Percentiles rank a stretch among this genome's conserved stretches.
phyloP scores from a whole-genome alignment of 2,329 filamentous ascomycete species.

The Clonostachys rhizophaga region DNA sequence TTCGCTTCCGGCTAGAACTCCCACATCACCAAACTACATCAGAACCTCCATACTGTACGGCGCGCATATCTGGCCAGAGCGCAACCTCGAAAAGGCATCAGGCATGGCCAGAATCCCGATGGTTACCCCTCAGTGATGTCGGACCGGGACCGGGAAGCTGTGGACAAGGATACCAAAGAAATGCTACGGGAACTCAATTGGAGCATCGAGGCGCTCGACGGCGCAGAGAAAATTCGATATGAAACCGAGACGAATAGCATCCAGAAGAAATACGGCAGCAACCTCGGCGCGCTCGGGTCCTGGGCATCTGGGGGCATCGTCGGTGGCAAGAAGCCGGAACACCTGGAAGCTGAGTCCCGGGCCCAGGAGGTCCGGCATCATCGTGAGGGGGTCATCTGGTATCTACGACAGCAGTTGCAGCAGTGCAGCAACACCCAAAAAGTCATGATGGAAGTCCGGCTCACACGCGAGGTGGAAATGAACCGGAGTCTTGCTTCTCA shows the following conservation, averaged over 20 bases:
- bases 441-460: slow-evolving; percentile 86
- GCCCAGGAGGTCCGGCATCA: slow-evolving; percentile 64
- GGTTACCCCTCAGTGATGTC: slow-evolving; percentile 57
- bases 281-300: slow-evolving; percentile 58
- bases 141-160: slow-evolving; percentile 76
- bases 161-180: slow-evolving; percentile 82
- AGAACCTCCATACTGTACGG: slow-evolving; percentile 77
- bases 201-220: slow-evolving; percentile 73
- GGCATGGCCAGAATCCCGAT: slow-evolving; percentile 31
- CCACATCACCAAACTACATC: slow-evolving; percentile 76
- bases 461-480: slow-evolving; percentile 83
- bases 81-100: slow-evolving; percentile 48
- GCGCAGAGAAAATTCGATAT: slow-evolving; percentile 77
- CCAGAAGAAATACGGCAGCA: slow-evolving; percentile 62
- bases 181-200: slow-evolving; percentile 81
- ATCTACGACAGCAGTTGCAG: slow-evolving; percentile 70
- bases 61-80: slow-evolving; percentile 87
- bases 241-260: slow-evolving; percentile 69
- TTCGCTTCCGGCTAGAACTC: slow-evolving; percentile 55
- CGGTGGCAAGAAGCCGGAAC: slow-evolving; percentile 54
- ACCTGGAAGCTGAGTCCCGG: slow-evolving; percentile 66
- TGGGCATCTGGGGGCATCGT: slow-evolving; percentile 60
- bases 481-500: slow-evolving; percentile 82
- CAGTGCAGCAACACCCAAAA: slow-evolving; percentile 74
- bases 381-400: slow-evolving; percentile 80